phyloP scores from a whole-genome alignment of 2,329 filamentous ascomycete genomes.

The Cladorrhinum sp. region DNA sequence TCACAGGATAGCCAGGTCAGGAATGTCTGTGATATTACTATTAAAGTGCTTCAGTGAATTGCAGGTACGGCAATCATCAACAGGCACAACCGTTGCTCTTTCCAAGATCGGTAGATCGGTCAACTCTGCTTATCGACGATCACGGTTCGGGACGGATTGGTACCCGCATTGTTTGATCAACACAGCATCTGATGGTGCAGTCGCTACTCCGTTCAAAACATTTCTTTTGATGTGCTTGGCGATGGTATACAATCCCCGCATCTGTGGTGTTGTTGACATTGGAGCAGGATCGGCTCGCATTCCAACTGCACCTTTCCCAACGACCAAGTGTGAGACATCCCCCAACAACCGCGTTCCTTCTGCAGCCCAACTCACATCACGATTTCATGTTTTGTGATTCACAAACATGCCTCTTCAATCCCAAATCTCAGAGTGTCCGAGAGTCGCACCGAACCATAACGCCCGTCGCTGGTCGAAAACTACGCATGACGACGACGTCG shows the following conservation, averaged over 20 bases:
- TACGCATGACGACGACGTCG: neutral
- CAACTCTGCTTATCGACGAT: neutral
- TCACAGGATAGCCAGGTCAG: neutral
- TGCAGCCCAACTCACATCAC: neutral
- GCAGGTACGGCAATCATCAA: neutral
- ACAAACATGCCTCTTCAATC: slow-evolving; percentile 10
- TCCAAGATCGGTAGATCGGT: neutral
- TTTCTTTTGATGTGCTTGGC: neutral
- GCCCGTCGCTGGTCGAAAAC: no score
- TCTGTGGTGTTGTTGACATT: neutral
- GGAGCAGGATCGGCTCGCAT: slow-evolving; percentile 3
- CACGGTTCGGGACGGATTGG: neutral
- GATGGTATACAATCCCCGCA: neutral
- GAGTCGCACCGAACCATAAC: slow-evolving; percentile 16
- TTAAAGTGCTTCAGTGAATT: no score
- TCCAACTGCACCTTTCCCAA: slow-evolving; percentile 10
- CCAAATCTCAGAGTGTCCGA: slow-evolving; percentile 13
- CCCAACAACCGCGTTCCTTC: slow-evolving; percentile 5
- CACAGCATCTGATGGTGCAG: neutral
- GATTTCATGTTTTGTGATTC: neutral
- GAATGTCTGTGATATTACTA: neutral
- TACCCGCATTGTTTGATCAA: neutral
- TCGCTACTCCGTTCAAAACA: neutral
- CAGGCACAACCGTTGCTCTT: neutral
- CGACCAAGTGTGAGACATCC: slow-evolving; percentile 4